Evolutionary conservation across 2,329 filamentous ascomycete species (phyloP), one percentile per base, ranked within the genome.

Genomic region (Fusarium liriodendri): DNA sequence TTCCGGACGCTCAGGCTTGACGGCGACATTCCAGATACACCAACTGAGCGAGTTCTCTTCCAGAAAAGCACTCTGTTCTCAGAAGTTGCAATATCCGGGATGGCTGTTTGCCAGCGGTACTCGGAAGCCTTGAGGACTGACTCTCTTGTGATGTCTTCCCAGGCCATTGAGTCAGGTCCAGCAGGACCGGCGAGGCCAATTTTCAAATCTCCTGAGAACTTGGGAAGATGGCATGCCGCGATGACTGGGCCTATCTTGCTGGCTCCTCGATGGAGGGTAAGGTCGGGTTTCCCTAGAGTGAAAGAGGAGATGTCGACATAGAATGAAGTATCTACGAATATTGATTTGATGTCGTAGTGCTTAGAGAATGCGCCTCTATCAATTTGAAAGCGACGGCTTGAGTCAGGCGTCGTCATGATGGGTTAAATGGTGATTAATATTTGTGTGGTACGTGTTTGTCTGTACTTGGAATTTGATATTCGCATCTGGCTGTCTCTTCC

Each of bases 31-130:
- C 59, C 59, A 10, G 59, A 35, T 20, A 47, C 59, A 3, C 40
- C 59, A n/a, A 62, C 59, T 6, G 59, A 62, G 40, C 50, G 59
- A 11, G 59, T 62, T 4, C 59, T 62, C 27, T 62, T 62, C 38
- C 59, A 62, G 14, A 35, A 10, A 5, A 62, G 38, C 2, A 25
- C 5, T 27, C 40, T 47, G 16, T 33, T 42, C 22, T 40, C 57
- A 13, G 57, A 27, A 9, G 37, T 29, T 20, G 27, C 32, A 14
- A 47, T 33, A 9, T 32, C 27, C 1, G 38, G 57, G n/a, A 60
- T 42, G 6, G 20, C 38, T 7, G 59, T 50, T 27, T 62, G 27
- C 27, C 40, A 50, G 59, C 59, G 59, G 38, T 62, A 62, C 9
- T 62, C 59, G 10, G 40, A 33, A 6, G 29, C n/a, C 27, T 27